These are phyloP conservation scores for Candida peoriensis DNA, from an alignment of 805 yeast genomes.

Conservation along the genomic window DNA sequence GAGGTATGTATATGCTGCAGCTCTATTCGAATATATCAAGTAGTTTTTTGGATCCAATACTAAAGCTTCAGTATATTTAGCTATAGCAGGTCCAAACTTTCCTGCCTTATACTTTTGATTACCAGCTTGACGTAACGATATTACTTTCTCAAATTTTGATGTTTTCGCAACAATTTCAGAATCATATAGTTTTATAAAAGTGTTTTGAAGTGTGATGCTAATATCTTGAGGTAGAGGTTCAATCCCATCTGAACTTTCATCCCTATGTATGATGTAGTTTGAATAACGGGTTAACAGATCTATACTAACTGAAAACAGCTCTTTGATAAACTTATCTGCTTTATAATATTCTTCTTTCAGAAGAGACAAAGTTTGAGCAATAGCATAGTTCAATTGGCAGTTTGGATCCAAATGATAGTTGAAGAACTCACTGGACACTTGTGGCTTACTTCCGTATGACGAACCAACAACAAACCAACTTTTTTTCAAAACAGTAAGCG, in stretches of 20 bases:
- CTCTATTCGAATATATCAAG: constrained; percentile 34
- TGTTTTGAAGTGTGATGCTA: too few relatives aligned
- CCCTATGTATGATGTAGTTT: too few relatives aligned
- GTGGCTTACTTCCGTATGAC: neutral
- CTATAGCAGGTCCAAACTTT: constrained; percentile 26
- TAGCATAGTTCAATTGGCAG: constrained; percentile 12
- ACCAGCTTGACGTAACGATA: constrained; percentile 15
- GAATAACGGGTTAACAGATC: too few relatives aligned
- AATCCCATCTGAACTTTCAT: too few relatives aligned
- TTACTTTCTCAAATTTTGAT: constrained; percentile 5
- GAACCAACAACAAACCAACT: constrained; percentile 1
- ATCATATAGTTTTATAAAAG: too few relatives aligned
- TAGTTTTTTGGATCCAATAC: constrained; percentile 27
- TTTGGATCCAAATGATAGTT: constrained; percentile 14
- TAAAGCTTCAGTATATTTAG: constrained; percentile 33
- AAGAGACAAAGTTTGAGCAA: constrained; percentile 12
- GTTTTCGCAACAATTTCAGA: neutral
- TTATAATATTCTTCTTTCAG: constrained; percentile 5
- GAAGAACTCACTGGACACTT: constrained; percentile 7
- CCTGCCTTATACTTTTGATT: constrained; percentile 13
- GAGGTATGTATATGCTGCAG: constrained; percentile 33
- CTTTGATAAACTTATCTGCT: too few relatives aligned
- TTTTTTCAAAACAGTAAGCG: constrained; percentile 5
- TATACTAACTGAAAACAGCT: too few relatives aligned
- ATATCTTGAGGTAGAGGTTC: too few relatives aligned